Percentiles rank a stretch among this genome's conserved stretches.
These are phyloP conservation scores for Styphnolobium japonicum DNA, from an alignment of 306 rosid species.

Conservation along the genomic window DNA sequence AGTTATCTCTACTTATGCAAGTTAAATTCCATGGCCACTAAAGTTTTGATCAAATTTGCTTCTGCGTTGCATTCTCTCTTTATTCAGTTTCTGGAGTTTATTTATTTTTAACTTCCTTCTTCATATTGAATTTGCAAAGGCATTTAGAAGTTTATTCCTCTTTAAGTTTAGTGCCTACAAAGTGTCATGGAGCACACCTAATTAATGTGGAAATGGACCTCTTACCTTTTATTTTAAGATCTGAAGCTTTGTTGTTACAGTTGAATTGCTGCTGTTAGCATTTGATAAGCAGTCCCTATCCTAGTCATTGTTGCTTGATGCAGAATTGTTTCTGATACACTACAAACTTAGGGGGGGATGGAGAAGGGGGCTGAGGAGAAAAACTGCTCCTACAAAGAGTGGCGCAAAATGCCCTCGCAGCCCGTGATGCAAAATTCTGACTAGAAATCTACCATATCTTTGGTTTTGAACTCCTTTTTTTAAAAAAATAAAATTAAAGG, in stretches of 20 bases:
- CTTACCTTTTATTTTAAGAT: background rate
- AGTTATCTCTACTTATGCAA: too few species aligned
- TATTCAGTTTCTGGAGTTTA: background rate
- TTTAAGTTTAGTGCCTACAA: background rate
- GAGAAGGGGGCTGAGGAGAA: background rate
- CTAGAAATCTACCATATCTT: background rate
- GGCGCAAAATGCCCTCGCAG: background rate
- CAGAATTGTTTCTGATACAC: background rate
- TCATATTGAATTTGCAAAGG: background rate
- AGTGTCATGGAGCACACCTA: background rate
- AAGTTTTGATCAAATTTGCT: background rate
- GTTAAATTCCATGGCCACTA: background rate
- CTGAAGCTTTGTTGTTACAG: background rate
- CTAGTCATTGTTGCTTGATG: background rate
- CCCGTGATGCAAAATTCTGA: background rate
- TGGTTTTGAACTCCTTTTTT: background rate
- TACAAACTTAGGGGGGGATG: background rate
- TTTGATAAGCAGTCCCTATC: background rate
- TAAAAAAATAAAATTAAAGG: background rate
- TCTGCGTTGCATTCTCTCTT: background rate
- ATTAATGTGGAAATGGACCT: constrained; percentile 2
- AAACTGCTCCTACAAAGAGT: constrained; percentile 1
- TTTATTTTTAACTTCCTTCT: background rate
- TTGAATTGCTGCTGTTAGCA: background rate
- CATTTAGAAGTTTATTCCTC: background rate